A percentile compares a stretch with the other conserved stretches of the same genome.
Conservation (phyloP, 257 asterid genomes). For the Salvia splendens region DNA sequence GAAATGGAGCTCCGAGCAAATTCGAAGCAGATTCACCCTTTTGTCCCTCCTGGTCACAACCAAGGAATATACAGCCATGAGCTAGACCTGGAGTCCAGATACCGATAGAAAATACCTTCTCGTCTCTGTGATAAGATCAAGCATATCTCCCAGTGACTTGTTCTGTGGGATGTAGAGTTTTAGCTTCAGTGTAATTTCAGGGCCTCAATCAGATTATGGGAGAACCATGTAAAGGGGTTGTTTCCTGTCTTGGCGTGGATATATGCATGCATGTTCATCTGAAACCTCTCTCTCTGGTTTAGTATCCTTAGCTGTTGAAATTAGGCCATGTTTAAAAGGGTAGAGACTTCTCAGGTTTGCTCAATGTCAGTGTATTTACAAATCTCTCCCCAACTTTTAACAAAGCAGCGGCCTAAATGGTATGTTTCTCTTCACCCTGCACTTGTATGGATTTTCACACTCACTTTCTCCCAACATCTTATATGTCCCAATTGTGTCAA, state of each 20-base stretch:
- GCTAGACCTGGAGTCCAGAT: conserved; percentile 61
- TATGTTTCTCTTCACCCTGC: no score
- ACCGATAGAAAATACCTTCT: conserved; percentile 37
- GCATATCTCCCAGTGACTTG: background rate
- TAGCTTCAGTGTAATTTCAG: conserved; percentile 29
- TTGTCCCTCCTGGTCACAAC: conserved; percentile 43
- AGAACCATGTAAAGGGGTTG: conserved; percentile 17
- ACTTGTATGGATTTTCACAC: no score
- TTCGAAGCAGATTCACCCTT: conserved; percentile 63
- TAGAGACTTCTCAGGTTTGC: no score
- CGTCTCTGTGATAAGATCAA: background rate
- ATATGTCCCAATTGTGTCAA: no score
- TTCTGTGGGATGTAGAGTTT: conserved; percentile 17
- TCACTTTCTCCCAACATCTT: no score
- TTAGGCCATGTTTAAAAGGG: no score
- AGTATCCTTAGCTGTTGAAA: no score
- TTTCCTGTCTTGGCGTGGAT: conserved; percentile 20
- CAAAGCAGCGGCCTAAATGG: no score
- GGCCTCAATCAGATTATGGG: conserved; percentile 11
- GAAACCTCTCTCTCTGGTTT: background rate
- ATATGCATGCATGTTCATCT: conserved; percentile 15
- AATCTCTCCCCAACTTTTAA: no score
- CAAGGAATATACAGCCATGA: conserved; percentile 63
- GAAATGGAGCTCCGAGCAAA: conserved; percentile 76
- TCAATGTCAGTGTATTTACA: no score